Base-by-base conservation (phyloP, 306 rosid genomes). In the Astragalus membranaceus region DNA sequence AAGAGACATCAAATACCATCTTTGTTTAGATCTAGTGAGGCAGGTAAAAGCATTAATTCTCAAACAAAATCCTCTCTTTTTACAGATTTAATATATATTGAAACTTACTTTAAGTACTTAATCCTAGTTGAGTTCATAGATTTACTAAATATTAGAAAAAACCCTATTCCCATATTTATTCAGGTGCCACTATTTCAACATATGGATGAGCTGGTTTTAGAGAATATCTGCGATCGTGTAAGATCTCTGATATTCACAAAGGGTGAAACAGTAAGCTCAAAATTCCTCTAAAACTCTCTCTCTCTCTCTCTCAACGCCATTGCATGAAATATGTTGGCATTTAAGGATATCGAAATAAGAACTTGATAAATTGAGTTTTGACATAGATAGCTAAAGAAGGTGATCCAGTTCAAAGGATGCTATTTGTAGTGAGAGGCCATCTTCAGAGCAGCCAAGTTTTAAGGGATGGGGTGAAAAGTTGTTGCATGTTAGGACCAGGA, bases 391-490 rank as follows among this genome's bases (percentile, higher is more conserved):
- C 98, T 0, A 82, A 80, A 78, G 98, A 92, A 47, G 96, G 96
- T 49, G 98, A 92, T 64, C 96, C 96, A 69, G 98, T 92, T 69
- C 96, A 92, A 60, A 84, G 98, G 75, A 92, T 89, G 96, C 50
- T 92, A 8, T 92, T 92, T 41, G 96, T 92, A 6, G 98, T 89
- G 0, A 82, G 98, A 58, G 98, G 98, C 0, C 98, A 89, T 59
- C 95, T 92, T 60, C 98, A 89, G 26, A 92, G 96, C 68, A 89
- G 92, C 78, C 98, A 92, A 72, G 84, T 80, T 2, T 77, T 92
- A 2, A 74, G 96, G 9, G 96, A 92, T 10, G 95, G 95, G 1
- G 84, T 92, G 15, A 73, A 92, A 60, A 92, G 98, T 67, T 92
- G 85, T 42, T 92, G 95, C 80, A 89, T 86, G 96, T 69, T 92